Evolutionary conservation across 106 monocot species (phyloP).

Genomic region (Cymbidium sinense): DNA sequence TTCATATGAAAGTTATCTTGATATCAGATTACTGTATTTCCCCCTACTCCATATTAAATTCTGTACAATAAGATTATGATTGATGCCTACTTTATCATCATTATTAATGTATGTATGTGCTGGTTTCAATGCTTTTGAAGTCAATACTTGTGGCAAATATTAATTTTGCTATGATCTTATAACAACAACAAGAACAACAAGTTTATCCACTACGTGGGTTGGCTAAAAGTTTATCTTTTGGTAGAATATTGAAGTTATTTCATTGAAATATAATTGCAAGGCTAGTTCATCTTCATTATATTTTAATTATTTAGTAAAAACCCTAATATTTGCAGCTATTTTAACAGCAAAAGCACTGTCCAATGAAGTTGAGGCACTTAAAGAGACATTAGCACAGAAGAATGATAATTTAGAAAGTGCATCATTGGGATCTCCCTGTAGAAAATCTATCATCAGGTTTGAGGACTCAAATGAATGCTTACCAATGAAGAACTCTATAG

Average conservation of each 20-base stretch:
- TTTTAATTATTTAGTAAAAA: not conserved
- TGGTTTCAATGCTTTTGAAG: too few species aligned
- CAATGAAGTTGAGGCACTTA: conserved; percentile 41
- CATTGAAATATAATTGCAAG: not conserved
- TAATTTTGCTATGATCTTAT: too few species aligned
- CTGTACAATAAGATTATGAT: not conserved
- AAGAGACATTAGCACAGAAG: conserved; percentile 24
- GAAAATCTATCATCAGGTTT: not conserved
- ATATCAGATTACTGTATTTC: too few species aligned
- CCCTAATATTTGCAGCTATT: not conserved
- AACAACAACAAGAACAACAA: too few species aligned
- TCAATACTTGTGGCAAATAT: too few species aligned
- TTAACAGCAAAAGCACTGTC: conserved; percentile 41
- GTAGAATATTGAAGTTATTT: not conserved
- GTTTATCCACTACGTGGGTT: too few species aligned
- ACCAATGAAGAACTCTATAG: conserved; percentile 7
- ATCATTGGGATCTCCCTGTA: not conserved
- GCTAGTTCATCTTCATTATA: not conserved
- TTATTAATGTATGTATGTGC: not conserved
- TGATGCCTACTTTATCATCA: too few species aligned
- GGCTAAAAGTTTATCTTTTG: not conserved
- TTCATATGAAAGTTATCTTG: too few species aligned
- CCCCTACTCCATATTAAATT: too few species aligned
- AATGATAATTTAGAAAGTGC: conserved; percentile 6
- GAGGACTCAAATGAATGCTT: conserved; percentile 8